Conservation (phyloP, 2,329 filamentous ascomycete species). For the Stagonosporopsis vannaccii region DNA sequence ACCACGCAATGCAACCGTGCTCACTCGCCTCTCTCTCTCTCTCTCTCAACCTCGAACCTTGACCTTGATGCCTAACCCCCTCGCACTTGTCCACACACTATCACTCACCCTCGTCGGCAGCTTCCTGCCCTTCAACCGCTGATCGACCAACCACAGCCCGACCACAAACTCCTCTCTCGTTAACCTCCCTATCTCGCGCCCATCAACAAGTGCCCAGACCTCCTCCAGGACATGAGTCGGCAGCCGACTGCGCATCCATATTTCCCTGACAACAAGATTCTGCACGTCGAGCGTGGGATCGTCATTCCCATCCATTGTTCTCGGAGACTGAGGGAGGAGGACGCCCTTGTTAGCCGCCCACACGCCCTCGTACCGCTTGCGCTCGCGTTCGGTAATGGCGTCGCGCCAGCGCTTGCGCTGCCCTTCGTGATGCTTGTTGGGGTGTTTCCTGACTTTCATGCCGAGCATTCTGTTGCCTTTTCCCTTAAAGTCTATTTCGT, state of each 20-base stretch:
- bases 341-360: conserved; percentile 82
- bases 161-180: conserved; percentile 78
- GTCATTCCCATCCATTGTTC: background rate
- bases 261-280: conserved; percentile 73
- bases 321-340: conserved; percentile 31
- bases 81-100: conserved; percentile 78
- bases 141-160: conserved; percentile 83
- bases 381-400: conserved; percentile 72
- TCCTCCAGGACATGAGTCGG: conserved; percentile 73
- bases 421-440: conserved; percentile 77
- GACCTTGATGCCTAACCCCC: conserved; percentile 53
- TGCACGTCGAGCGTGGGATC: conserved; percentile 60
- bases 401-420: conserved; percentile 79
- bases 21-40: background rate
- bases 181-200: conserved; percentile 62
- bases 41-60: conserved; percentile 30
- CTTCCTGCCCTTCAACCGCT: conserved; percentile 80
- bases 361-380: conserved; percentile 82
- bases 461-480: conserved; percentile 65
- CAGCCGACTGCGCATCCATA: conserved; percentile 77
- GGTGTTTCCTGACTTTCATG: conserved; percentile 60
- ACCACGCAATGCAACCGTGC: conserved; percentile 9
- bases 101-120: conserved; percentile 73
- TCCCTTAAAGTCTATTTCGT: conserved; percentile 60
- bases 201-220: conserved; percentile 79